Evolutionary conservation across 148 eudicot species (phyloP).

Genomic region (Vaccinium myrtillus): DNA sequence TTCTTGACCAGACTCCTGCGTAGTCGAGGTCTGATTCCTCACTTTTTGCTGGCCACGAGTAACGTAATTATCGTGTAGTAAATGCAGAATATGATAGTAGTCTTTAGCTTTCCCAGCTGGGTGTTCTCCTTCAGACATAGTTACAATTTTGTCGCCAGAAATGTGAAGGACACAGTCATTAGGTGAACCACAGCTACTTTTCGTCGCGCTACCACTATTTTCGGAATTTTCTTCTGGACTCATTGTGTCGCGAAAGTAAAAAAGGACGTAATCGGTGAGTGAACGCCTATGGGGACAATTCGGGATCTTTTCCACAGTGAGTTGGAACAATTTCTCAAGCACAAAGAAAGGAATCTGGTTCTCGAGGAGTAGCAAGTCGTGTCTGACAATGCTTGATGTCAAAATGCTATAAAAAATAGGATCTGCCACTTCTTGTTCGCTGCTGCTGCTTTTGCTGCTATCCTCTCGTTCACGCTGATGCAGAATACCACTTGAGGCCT

Average conservation of each 20-base stretch:
- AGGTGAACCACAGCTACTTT: background rate
- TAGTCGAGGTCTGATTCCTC: too few species aligned
- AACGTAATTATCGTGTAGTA: background rate
- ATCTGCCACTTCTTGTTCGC: background rate
- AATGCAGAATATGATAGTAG: background rate
- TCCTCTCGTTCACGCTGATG: background rate
- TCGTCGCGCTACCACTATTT: background rate
- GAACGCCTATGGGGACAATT: background rate
- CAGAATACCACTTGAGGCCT: background rate
- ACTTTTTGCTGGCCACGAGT: too few species aligned
- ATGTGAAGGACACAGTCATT: background rate
- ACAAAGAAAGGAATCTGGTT: conserved; percentile 15
- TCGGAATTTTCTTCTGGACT: background rate
- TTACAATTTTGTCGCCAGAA: background rate
- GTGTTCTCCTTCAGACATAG: background rate
- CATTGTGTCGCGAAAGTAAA: background rate
- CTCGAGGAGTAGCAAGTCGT: conserved; percentile 9
- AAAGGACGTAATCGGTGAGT: background rate
- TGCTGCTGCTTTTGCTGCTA: background rate
- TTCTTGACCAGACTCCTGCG: background rate
- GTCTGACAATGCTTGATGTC: background rate
- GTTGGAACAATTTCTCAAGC: background rate
- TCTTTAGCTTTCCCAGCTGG: background rate
- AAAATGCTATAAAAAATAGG: background rate
- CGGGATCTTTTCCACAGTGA: background rate